Base-by-base conservation (phyloP, 2,329 filamentous ascomycete genomes). In the Emergomyces pasteurianus region DNA sequence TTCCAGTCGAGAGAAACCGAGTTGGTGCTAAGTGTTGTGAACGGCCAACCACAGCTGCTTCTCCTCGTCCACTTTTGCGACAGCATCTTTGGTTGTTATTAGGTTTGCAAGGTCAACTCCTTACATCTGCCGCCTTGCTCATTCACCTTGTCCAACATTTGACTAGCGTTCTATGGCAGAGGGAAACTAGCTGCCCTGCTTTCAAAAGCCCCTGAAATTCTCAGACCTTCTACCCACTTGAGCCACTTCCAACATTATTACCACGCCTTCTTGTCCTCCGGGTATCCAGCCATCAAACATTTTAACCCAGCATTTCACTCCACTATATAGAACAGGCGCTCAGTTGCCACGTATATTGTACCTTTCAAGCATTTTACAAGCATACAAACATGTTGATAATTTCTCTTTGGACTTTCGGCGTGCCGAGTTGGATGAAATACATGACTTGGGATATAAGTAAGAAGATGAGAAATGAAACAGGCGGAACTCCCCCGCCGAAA, bases 1-100 rank as follows among this genome's bases (percentile, higher is more conserved):
- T 61, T 76, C 74, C 63, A 67, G 67, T 18, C 69, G 69, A 58
- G 73, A 71, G 59, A 74, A 72, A 65, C 65, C 66, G 53, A 63
- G 64, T 60, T 71, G 66, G 65, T 62, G 60, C 60, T 62, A 38
- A 58, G 34, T n/a, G 18, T 38, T 56, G 12, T 34, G 40, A 5
- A 54, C 38, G 16, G 36, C 43, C 36, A 18, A 46, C 23, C n/a
- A 5, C 38, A 14, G 26, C 16, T n/a, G 40, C 26, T 34, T 26
- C 31, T 54, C 47, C 28, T 36, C 31, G 28, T 54, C 53, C 21
- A 9, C 21, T 26, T 55, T 1, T 21, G n/a, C 54, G 23, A 3
- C 23, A n/a, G 9, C 36, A 57, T 46, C 40, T 34, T 57, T 26
- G 55, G 55, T 57, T 46, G 40, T 57, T 57, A 34, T 57, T 14